A percentile compares a stretch with the other conserved stretches of the same genome.
These are phyloP conservation scores for Starmerella etchellsii DNA, from an alignment of 805 yeast genomes.

Conservation along the genomic window DNA sequence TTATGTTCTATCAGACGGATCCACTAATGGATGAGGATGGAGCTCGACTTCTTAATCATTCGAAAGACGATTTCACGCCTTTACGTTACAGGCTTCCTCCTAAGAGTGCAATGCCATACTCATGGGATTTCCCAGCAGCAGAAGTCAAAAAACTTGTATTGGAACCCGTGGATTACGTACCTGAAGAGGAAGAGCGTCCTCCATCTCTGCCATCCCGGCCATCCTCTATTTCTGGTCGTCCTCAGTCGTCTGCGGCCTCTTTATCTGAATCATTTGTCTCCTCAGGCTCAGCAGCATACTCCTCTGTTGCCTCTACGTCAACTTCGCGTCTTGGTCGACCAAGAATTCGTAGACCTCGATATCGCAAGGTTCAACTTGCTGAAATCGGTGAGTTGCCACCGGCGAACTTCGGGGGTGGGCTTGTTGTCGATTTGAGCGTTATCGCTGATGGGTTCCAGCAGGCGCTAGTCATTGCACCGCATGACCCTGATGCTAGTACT, in stretches of 20 bases:
- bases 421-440: constrained; percentile 73
- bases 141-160: constrained; percentile 65
- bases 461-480: constrained; percentile 69
- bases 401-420: constrained; percentile 43
- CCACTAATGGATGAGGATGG: constrained; percentile 57
- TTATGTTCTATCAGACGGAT: constrained; percentile 73
- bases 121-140: constrained; percentile 96
- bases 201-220: constrained; percentile 3
- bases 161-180: constrained; percentile 35
- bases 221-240: neutral
- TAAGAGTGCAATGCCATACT: constrained; percentile 90
- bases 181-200: constrained; percentile 19
- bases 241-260: neutral
- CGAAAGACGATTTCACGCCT: constrained; percentile 53
- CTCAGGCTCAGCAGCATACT: neutral
- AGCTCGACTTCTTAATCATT: constrained; percentile 29
- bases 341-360: neutral
- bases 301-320: neutral
- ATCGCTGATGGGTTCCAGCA: constrained; percentile 95
- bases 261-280: neutral
- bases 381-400: constrained; percentile 90
- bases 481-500: constrained; percentile 64
- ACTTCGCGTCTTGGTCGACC: neutral
- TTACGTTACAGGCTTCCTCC: constrained; percentile 72
- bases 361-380: constrained; percentile 65